Conservation (phyloP, 148 eudicot species). For the Chenopodium formosanum region DNA sequence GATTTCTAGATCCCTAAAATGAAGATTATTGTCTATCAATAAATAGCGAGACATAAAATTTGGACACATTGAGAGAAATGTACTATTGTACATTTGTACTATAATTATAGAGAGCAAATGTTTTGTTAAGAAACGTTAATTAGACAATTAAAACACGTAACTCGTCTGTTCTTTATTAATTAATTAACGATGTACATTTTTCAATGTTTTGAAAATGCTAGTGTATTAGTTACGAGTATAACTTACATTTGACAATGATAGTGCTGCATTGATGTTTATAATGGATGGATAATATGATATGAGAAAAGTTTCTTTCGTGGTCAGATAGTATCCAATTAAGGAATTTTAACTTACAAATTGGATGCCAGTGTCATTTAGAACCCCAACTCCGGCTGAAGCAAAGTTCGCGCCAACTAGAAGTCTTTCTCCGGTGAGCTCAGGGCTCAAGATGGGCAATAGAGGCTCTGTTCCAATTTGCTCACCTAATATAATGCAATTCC, state of each 20-base stretch:
- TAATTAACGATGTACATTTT: too few species aligned
- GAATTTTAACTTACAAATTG: slow-evolving; percentile 53
- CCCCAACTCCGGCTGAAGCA: slow-evolving; percentile 75
- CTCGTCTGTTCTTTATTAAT: too few species aligned
- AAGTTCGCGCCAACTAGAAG: slow-evolving; percentile 74
- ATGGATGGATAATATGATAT: too few species aligned
- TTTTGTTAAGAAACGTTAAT: neutral
- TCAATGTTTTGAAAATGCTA: too few species aligned
- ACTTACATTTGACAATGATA: too few species aligned
- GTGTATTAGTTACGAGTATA: too few species aligned
- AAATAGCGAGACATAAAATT: neutral
- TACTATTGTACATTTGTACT: neutral
- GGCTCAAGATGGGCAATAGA: slow-evolving; percentile 52
- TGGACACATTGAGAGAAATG: neutral
- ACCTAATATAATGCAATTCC: slow-evolving; percentile 27
- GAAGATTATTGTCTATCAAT: neutral
- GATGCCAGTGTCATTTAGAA: slow-evolving; percentile 70
- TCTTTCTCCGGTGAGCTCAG: slow-evolving; percentile 45
- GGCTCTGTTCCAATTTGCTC: slow-evolving; percentile 51
- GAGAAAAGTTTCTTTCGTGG: too few species aligned
- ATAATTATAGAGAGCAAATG: neutral
- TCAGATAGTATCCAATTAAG: too few species aligned
- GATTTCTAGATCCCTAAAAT: neutral
- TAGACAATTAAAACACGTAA: too few species aligned
- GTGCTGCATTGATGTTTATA: too few species aligned